Evolutionary conservation across 2,329 filamentous ascomycete species (phyloP).

Genomic region (Knoxdaviesia proteae): DNA sequence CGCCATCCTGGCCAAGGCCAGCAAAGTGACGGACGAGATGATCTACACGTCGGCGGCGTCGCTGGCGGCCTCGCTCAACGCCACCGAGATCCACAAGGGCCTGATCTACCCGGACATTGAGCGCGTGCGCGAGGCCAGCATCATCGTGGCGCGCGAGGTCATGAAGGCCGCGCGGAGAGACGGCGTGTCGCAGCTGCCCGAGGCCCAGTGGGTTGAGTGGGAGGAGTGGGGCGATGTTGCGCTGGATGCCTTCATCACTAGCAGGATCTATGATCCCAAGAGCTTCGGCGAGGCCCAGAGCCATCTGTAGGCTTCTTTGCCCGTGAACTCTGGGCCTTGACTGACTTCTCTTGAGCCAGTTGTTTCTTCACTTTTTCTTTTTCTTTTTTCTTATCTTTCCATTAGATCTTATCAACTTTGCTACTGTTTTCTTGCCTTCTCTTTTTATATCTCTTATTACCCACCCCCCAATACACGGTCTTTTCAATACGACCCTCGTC

Average conservation of each 20-base stretch:
- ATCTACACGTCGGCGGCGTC: constrained; percentile 83
- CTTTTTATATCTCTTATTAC: background rate
- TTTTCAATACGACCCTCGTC: background rate
- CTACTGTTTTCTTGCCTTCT: background rate
- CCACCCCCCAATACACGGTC: background rate
- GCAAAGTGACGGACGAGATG: constrained; percentile 81
- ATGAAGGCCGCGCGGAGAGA: constrained; percentile 79
- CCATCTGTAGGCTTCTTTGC: constrained; percentile 9
- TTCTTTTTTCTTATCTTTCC: background rate
- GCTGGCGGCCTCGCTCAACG: constrained; percentile 56
- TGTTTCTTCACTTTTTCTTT: constrained; percentile 1
- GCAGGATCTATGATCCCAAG: constrained; percentile 37
- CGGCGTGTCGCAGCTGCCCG: constrained; percentile 48
- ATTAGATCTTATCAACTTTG: background rate
- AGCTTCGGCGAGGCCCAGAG: constrained; percentile 17
- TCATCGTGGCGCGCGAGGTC: constrained; percentile 72
- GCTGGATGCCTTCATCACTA: constrained; percentile 37
- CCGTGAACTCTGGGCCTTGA: background rate
- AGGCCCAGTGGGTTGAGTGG: constrained; percentile 52
- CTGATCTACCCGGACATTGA: constrained; percentile 83
- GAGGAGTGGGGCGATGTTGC: constrained; percentile 49
- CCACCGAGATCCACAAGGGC: constrained; percentile 61
- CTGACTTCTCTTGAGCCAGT: background rate
- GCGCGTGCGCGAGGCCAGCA: constrained; percentile 75
- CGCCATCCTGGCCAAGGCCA: constrained; percentile 75